Evolutionary conservation across 2,329 filamentous ascomycete species (phyloP).

Genomic region (Hymenoscyphus salicellus): DNA sequence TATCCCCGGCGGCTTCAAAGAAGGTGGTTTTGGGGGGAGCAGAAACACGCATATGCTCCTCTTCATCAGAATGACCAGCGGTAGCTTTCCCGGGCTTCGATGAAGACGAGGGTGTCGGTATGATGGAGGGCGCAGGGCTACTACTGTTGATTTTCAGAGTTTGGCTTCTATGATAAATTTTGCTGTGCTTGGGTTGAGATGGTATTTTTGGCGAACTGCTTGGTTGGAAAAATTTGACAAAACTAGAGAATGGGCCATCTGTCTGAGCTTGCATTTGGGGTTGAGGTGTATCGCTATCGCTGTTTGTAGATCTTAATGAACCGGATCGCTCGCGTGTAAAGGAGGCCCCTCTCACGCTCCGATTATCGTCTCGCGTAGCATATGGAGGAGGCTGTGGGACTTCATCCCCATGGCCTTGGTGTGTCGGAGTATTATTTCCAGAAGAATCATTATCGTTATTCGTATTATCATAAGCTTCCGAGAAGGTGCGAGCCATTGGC

Average conservation of each 20-base stretch:
- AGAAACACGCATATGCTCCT: slow-evolving; percentile 48
- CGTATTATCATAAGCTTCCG: slow-evolving; percentile 14
- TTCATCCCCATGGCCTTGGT: slow-evolving; percentile 42
- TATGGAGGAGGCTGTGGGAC: slow-evolving; percentile 70
- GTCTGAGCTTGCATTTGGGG: slow-evolving; percentile 36
- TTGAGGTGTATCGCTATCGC: slow-evolving; percentile 19
- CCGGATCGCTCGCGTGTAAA: slow-evolving; percentile 35
- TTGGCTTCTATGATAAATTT: slow-evolving; percentile 75
- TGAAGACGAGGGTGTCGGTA: slow-evolving; percentile 3
- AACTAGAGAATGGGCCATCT: slow-evolving; percentile 50
- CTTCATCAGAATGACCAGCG: slow-evolving; percentile 38
- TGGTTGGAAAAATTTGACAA: slow-evolving; percentile 70
- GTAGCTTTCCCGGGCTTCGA: slow-evolving; percentile 35
- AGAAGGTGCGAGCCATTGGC: slow-evolving; percentile 26
- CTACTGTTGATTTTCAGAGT: slow-evolving; percentile 55
- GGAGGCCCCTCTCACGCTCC: slow-evolving; percentile 47
- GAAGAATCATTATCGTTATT: slow-evolving; percentile 28
- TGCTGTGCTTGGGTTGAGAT: slow-evolving; percentile 58
- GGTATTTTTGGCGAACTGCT: slow-evolving; percentile 46
- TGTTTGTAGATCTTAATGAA: slow-evolving; percentile 19
- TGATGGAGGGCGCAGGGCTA: slow-evolving; percentile 19
- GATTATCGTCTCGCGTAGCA: slow-evolving; percentile 65
- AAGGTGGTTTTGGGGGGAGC: slow-evolving; percentile 88
- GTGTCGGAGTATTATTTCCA: slow-evolving; percentile 43
- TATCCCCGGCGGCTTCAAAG: slow-evolving; percentile 89